phyloP scores from a whole-genome alignment of 2,329 filamentous ascomycete species.

The Akanthomyces muscarius region DNA sequence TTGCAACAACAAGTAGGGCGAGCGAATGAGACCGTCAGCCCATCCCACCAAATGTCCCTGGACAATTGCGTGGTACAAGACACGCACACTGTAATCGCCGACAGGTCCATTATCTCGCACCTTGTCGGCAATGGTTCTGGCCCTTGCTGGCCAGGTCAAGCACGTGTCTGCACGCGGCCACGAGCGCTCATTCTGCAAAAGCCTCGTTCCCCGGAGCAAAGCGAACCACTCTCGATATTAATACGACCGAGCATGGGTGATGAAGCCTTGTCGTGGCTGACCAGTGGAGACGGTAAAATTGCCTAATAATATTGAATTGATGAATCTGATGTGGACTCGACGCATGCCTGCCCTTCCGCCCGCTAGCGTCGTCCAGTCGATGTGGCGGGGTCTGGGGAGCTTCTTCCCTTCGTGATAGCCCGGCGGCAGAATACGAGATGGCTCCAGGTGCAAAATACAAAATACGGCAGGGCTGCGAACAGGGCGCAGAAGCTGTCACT shows the following conservation, averaged over 20 bases:
- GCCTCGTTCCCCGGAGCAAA: not conserved
- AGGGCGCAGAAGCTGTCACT: not conserved
- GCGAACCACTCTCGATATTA: not conserved
- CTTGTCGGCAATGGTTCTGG: too few species aligned
- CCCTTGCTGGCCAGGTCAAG: too few species aligned
- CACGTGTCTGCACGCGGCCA: too few species aligned
- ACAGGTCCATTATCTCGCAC: too few species aligned
- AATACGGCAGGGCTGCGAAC: not conserved
- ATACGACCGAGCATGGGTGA: not conserved
- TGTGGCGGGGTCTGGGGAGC: not conserved
- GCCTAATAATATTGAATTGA: constrained; percentile 15
- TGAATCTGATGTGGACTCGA: not conserved
- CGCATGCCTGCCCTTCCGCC: not conserved
- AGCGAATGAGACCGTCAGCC: too few species aligned
- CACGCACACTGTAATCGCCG: too few species aligned
- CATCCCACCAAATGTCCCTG: too few species aligned
- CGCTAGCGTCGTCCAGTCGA: not conserved
- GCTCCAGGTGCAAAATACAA: not conserved
- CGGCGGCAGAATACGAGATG: not conserved
- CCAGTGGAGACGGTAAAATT: constrained; percentile 13
- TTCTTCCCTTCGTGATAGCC: not conserved
- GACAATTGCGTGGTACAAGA: too few species aligned
- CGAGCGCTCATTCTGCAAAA: not conserved
- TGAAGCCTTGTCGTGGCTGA: not conserved
- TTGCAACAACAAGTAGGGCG: too few species aligned